phyloP scores from a whole-genome alignment of 2,329 filamentous ascomycete genomes.

The Rhinocladiella mackenziei region DNA sequence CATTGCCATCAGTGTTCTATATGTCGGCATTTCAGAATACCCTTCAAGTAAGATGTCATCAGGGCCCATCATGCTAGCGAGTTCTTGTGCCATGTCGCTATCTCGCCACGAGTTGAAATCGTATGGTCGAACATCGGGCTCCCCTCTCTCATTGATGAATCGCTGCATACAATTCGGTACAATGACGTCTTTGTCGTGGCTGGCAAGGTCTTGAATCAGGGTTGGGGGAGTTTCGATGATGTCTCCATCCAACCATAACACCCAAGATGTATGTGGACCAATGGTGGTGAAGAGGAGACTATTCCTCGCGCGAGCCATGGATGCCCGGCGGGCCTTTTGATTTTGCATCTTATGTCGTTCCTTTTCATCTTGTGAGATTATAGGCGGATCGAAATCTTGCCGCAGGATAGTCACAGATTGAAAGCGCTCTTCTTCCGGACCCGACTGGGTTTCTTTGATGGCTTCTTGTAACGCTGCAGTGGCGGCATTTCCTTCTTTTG shows the following conservation, averaged over 20 bases:
- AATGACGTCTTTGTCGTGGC: slow-evolving; percentile 83
- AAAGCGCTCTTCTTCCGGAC: slow-evolving; percentile 76
- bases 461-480: slow-evolving; percentile 77
- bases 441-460: slow-evolving; percentile 80
- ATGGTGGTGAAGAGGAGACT: slow-evolving; percentile 92
- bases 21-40: slow-evolving; percentile 89
- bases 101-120: slow-evolving; percentile 99
- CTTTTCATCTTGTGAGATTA: slow-evolving; percentile 74
- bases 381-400: slow-evolving; percentile 85
- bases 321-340: slow-evolving; percentile 78
- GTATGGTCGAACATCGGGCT: slow-evolving; percentile 75
- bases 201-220: slow-evolving; percentile 86
- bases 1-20: slow-evolving; percentile 85
- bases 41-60: slow-evolving; percentile 94
- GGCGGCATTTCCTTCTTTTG: slow-evolving; percentile 82
- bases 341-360: slow-evolving; percentile 89
- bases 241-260: slow-evolving; percentile 91
- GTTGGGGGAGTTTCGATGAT: slow-evolving; percentile 80
- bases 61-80: slow-evolving; percentile 75
- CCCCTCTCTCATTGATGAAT: slow-evolving; percentile 67
- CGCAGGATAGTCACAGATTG: slow-evolving; percentile 89
- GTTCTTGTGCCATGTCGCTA: slow-evolving; percentile 69
- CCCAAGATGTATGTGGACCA: slow-evolving; percentile 87
- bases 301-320: slow-evolving; percentile 92
- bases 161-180: slow-evolving; percentile 95